Evolutionary conservation across 768 basidiomycete species (phyloP).

Genomic region (Pseudohyphozyma bogoriensis): DNA sequence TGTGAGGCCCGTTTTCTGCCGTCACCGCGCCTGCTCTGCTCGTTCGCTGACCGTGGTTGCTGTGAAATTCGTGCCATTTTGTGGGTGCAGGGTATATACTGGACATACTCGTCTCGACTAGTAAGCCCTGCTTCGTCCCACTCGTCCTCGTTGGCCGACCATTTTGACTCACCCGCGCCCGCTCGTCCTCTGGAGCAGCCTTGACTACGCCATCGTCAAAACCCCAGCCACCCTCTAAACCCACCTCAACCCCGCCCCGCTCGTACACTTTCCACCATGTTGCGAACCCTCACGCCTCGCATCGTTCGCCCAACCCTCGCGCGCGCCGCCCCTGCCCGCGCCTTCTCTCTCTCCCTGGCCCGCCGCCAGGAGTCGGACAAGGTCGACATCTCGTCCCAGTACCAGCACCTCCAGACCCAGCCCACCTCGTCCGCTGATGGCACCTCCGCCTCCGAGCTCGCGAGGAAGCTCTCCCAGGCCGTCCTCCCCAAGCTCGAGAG

Average conservation of each 20-base stretch:
- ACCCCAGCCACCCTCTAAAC: not conserved
- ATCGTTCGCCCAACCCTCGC: conserved; percentile 3
- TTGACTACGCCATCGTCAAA: conserved; percentile 21
- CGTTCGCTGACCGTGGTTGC: no score
- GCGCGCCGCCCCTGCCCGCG: conserved; percentile 3
- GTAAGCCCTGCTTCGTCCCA: not conserved
- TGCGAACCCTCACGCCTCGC: conserved; percentile 26
- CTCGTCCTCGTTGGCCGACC: no score
- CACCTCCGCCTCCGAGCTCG: conserved; percentile 59
- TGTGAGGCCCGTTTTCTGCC: no score
- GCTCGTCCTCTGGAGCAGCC: conserved; percentile 1
- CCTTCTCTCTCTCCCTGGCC: conserved; percentile 17
- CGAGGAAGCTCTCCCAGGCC: conserved; percentile 82
- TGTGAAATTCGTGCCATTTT: no score
- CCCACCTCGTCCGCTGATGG: conserved; percentile 6
- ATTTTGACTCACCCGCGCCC: not conserved
- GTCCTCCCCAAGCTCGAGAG: conserved; percentile 85
- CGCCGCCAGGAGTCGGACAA: conserved; percentile 15
- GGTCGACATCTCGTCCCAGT: conserved; percentile 30
- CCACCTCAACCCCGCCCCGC: not conserved
- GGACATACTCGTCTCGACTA: conserved; percentile 16
- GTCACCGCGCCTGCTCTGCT: no score
- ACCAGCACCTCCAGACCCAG: conserved; percentile 28
- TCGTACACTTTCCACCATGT: conserved; percentile 12
- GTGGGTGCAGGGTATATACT: no score